A percentile compares a stretch with the other conserved stretches of the same genome.
Evolutionary conservation across 352 stramenopile genomes (phyloP).

Genomic region (Phytophthora hybrid): DNA sequence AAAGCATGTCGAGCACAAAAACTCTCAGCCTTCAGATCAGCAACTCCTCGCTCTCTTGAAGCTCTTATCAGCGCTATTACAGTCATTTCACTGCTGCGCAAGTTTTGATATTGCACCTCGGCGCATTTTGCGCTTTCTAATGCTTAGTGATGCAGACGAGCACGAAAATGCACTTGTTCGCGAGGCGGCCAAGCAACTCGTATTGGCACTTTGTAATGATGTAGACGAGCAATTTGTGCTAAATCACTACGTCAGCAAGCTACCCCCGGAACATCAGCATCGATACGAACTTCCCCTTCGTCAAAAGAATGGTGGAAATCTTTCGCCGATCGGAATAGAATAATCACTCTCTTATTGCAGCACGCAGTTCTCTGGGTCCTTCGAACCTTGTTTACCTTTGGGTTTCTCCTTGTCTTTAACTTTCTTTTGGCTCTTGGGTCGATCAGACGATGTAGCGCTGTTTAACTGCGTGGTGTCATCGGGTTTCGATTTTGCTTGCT

Average conservation of each 20-base stretch:
- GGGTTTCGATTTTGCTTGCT: conserved; percentile 1
- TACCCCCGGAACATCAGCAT: conserved; percentile 18
- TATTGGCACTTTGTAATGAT: conserved; percentile 45
- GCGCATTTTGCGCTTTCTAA: conserved; percentile 51
- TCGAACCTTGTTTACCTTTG: conserved; percentile 15
- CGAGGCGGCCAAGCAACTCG: conserved; percentile 48
- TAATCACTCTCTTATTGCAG: conserved; percentile 24
- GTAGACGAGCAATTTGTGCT: conserved; percentile 43
- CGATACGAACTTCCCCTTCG: conserved; percentile 15
- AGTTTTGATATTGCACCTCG: conserved; percentile 53
- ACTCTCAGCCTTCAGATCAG: conserved; percentile 31
- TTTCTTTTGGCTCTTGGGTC: conserved; percentile 2
- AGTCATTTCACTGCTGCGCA: conserved; percentile 59
- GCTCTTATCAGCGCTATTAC: conserved; percentile 46
- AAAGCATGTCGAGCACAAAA: conserved; percentile 34
- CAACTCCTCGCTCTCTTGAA: conserved; percentile 52
- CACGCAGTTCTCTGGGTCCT: conserved; percentile 31
- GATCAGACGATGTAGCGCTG: neutral
- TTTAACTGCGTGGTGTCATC: neutral
- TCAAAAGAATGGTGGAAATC: neutral
- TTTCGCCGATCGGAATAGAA: neutral
- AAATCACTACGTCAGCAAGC: conserved; percentile 25
- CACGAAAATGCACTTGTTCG: conserved; percentile 54
- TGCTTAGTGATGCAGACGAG: conserved; percentile 34
- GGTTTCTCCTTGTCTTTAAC: conserved; percentile 4